Conservation (phyloP, 257 asterid genomes). For the Nicotiana obtusifolia region DNA sequence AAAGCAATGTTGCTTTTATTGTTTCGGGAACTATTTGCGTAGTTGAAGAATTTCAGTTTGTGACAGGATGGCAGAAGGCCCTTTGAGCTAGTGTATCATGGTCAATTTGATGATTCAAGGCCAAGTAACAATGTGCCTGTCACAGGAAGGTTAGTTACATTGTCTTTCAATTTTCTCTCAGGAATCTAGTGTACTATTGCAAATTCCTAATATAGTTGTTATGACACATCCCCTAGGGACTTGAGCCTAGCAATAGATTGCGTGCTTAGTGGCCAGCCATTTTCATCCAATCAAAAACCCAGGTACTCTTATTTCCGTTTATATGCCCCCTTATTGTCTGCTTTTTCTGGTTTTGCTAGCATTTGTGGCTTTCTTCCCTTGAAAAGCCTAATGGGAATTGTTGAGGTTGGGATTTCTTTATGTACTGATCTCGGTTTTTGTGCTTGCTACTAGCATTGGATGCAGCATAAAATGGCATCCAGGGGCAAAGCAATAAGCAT, state of each 20-base stretch:
- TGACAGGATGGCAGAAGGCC: constrained; percentile 89
- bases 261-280: constrained; percentile 74
- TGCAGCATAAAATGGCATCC: constrained; percentile 97
- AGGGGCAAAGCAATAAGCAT: constrained; percentile 26
- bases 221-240: constrained; percentile 44
- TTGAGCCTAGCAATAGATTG: constrained; percentile 77
- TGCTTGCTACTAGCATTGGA: constrained; percentile 49
- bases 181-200: neutral
- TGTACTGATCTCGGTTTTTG: neutral
- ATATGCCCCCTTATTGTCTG: neutral
- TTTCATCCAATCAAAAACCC: constrained; percentile 61
- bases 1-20: neutral
- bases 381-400: neutral
- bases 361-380: neutral
- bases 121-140: constrained; percentile 53
- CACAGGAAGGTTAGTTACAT: constrained; percentile 65
- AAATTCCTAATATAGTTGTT: neutral
- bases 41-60: constrained; percentile 5
- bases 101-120: constrained; percentile 92
- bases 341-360: neutral
- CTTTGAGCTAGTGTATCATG: constrained; percentile 88
- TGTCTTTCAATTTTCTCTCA: neutral
- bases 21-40: neutral
- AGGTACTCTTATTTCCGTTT: constrained; percentile 35
- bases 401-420: neutral